Base-by-base conservation (phyloP, 148 eudicot species). In the Camellia japonica region DNA sequence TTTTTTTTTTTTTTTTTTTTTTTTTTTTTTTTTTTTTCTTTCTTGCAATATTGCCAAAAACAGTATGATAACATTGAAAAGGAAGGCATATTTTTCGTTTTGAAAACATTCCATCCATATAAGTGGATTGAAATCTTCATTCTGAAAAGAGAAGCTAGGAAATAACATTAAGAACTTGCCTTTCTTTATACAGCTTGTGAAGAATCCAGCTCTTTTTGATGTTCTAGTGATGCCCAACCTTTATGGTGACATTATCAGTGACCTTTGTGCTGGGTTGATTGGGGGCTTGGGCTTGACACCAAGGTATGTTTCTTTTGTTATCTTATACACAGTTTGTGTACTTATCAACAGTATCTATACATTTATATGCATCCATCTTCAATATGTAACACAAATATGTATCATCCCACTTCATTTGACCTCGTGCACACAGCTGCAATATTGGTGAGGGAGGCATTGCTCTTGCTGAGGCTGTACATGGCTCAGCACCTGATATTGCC, bases 381-480 rank as follows among this genome's bases (percentile, higher is more conserved):
- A 41, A 66, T 51, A 7, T 18, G 38, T 9, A n/a, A 55, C n/a
- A 78, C 11, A 7, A 4, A 77, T 12, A 38, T 4, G 41, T 58
- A 18, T 59, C 23, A 19, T 47, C 70, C 71, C 7, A 75, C 54
- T 13, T 80, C 49, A 67, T 12, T 76, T 71, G 16, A 73, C 82
- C 74, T 69, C 46, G 59, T 58, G 19, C 62, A 65, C 62, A 65
- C 83, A 96, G 99, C 80, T 87, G 89, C 86, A 96, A 96, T 83
- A 96, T 96, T 89, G 99, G 99, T 11, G 99, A 96, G 88, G 97
- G 93, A 78, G 99, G 99, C 76, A 90, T 96, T 81, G 94, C 93
- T 81, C 92, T 96, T 85, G 99, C 99, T 84, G 99, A 96, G 86
- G 99, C 99, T 82, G 99, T 96, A 68, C 99, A 96, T 83, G 99